Evolutionary conservation across 257 asterid genomes (phyloP).

Genomic region (Solanum piurae): DNA sequence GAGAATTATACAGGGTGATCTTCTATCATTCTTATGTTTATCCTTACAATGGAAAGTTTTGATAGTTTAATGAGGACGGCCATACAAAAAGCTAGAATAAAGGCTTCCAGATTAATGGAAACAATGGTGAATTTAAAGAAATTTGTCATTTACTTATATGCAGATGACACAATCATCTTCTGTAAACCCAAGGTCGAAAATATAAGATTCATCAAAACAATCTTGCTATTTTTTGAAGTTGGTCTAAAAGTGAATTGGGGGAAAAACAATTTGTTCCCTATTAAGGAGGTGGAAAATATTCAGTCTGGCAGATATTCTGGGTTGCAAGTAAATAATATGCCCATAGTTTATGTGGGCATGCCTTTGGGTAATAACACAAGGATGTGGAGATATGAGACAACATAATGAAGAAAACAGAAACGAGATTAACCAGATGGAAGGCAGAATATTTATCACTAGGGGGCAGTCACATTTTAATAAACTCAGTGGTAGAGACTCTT

Average conservation of each 20-base stretch:
- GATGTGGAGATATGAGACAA: not conserved
- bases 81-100: not conserved
- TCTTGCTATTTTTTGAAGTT: not conserved
- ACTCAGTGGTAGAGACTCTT: not conserved
- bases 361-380: not conserved
- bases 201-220: not conserved
- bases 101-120: not conserved
- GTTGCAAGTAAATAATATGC: not conserved
- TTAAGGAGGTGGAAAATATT: not conserved
- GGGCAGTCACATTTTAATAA: not conserved
- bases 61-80: not conserved
- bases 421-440: not conserved
- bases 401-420: not conserved
- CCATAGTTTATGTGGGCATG: not conserved
- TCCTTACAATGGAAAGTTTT: not conserved
- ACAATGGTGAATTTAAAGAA: not conserved
- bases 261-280: not conserved
- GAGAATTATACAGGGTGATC: not conserved
- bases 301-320: not conserved
- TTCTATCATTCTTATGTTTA: not conserved
- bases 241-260: not conserved
- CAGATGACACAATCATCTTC: not conserved
- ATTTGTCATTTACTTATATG: not conserved
- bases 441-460: not conserved
- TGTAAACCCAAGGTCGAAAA: not conserved